These are phyloP conservation scores for Aspergillus tanneri DNA, from an alignment of 2,329 filamentous ascomycete genomes.

Conservation along the genomic window DNA sequence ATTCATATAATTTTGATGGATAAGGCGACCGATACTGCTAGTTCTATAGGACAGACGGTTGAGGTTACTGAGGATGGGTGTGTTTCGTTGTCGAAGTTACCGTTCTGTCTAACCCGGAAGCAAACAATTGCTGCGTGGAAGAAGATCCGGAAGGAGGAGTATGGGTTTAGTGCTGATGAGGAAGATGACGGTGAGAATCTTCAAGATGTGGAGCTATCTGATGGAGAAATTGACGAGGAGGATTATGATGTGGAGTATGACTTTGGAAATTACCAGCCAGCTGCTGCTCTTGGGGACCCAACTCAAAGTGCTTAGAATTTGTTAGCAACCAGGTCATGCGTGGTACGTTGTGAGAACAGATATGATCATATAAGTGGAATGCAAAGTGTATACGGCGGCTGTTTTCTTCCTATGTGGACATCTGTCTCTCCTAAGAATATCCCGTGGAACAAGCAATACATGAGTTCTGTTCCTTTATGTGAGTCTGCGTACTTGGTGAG, in stretches of 20 bases:
- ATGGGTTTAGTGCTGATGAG: constrained; percentile 33
- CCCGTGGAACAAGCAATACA: too few species aligned
- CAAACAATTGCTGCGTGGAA: constrained; percentile 38
- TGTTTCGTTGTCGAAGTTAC: constrained; percentile 33
- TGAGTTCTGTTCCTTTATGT: too few species aligned
- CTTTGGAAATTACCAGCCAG: constrained; percentile 31
- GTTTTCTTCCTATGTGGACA: too few species aligned
- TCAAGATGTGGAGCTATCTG: constrained; percentile 34
- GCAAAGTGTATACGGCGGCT: too few species aligned
- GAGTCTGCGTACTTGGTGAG: too few species aligned
- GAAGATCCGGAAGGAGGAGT: constrained; percentile 35
- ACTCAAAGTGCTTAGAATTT: constrained; percentile 7
- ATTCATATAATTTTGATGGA: constrained; percentile 40
- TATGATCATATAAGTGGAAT: too few species aligned
- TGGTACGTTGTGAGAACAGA: too few species aligned
- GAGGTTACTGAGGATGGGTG: constrained; percentile 33
- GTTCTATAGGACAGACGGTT: constrained; percentile 31
- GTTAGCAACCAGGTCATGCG: too few species aligned
- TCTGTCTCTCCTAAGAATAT: too few species aligned
- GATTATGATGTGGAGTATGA: constrained; percentile 39
- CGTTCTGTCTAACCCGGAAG: constrained; percentile 33
- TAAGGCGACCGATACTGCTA: constrained; percentile 36
- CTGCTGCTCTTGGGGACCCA: constrained; percentile 12
- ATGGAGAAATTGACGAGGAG: constrained; percentile 33
- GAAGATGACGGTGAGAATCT: constrained; percentile 36